Base-by-base conservation (phyloP, 2,329 filamentous ascomycete genomes). In the Leptographium flavum region DNA sequence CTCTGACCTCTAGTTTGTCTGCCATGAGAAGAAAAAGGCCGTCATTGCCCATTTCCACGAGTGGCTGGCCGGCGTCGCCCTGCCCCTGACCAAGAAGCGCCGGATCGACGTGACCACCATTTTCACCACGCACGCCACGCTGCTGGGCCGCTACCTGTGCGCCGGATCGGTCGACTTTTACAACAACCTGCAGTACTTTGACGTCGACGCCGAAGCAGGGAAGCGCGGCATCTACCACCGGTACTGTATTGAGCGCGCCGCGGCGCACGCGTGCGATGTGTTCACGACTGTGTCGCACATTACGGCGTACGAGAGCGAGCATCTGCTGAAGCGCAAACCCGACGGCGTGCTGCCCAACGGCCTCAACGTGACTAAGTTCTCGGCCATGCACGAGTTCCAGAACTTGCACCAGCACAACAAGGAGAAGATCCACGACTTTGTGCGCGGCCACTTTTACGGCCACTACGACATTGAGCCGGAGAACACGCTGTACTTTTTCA, bases 261-360 rank as follows among this genome's bases (percentile, higher is more conserved):
- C 90, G 21, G 81, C 92, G 19, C 92, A 98, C 61, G 76, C 87
- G 7, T 84, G 83, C 54, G 92, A 98, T 65, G 92, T 98, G 57
- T 96, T 98, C 68, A 98, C 92, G 21, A 98, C 92, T 1, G 92
- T 98, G 49, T 96, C 90, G 17, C 92, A 96, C 63, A 96, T 98
- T 59, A 98, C 92, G 5, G 92, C 92, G 10, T 96, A 94, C 64
- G 92, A 98, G 66, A 94, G 87, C 57, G 92, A 98, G 69, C 90
- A 98, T 66, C 66, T 98, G 55, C 74, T 98, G 53, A 96, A 96
- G 74, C 83, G 92, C 52, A 96, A 96, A 67, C 92, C 92, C 1
- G 92, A 98, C 56, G 92, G 92, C 36, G 92, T 98, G 7, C 65
- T 96, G 54, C 92, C 92, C 54, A 98, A 98, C 57, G 92, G 92